These are phyloP conservation scores for Cladosporium velox DNA, from an alignment of 2,329 filamentous ascomycete species.

Conservation along the genomic window DNA sequence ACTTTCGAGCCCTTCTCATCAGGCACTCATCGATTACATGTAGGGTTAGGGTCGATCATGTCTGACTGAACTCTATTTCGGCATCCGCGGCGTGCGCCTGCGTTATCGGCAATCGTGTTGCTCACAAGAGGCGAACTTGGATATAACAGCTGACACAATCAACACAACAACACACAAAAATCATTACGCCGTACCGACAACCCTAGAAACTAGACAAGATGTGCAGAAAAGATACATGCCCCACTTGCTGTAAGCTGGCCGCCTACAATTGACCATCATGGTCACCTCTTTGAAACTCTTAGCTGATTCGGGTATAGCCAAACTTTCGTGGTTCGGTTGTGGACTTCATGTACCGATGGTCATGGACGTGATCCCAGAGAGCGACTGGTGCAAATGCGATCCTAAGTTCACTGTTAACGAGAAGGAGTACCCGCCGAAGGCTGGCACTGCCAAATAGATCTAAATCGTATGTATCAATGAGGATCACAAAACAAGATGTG, in stretches of 20 bases:
- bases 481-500: background rate
- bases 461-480: background rate
- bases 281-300: background rate
- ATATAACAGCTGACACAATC: background rate
- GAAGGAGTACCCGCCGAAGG: constrained; percentile 64
- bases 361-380: constrained; percentile 57
- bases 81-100: background rate
- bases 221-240: constrained; percentile 16
- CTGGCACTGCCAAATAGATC: constrained; percentile 26
- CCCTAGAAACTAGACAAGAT: background rate
- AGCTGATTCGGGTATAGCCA: constrained; percentile 23
- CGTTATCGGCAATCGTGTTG: background rate
- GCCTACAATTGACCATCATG: constrained; percentile 8
- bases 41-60: background rate
- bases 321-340: constrained; percentile 29
- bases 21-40: background rate
- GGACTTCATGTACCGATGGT: constrained; percentile 60
- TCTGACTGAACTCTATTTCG: background rate
- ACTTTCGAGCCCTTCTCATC: background rate
- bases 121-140: background rate
- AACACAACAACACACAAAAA: background rate
- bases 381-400: constrained; percentile 64
- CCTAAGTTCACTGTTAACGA: constrained; percentile 61
- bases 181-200: background rate
- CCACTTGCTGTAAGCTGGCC: constrained; percentile 7